These are phyloP conservation scores for Akanthomyces uredinophilus DNA, from an alignment of 2,329 filamentous ascomycete genomes.

Conservation along the genomic window DNA sequence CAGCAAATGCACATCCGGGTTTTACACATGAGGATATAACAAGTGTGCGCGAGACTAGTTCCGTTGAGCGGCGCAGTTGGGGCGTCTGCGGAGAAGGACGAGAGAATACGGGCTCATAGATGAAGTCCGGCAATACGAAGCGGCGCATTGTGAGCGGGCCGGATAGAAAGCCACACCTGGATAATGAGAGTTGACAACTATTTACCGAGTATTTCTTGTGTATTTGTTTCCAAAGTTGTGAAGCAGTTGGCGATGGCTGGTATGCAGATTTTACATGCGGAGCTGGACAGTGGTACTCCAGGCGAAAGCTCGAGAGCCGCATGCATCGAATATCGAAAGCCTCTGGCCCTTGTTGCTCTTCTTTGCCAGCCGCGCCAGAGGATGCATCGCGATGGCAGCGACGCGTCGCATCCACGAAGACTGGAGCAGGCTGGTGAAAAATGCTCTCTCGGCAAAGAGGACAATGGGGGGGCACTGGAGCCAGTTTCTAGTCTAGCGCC, in stretches of 20 bases:
- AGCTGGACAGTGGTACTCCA: background rate
- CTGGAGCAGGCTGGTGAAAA: background rate
- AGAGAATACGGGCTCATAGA: background rate
- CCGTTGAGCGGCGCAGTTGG: background rate
- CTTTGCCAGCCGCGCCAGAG: background rate
- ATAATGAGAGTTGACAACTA: background rate
- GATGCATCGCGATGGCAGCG: background rate
- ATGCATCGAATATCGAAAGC: background rate
- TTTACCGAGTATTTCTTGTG: background rate
- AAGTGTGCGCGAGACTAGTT: background rate
- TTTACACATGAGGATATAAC: background rate
- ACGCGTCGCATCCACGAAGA: background rate
- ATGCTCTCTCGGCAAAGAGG: background rate
- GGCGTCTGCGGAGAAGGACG: background rate
- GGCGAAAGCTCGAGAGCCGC: background rate
- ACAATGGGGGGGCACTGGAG: background rate
- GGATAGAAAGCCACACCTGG: background rate
- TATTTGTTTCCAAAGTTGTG: background rate
- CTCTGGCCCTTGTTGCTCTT: background rate
- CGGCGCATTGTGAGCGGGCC: background rate
- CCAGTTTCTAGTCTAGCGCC: background rate
- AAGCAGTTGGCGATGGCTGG: background rate
- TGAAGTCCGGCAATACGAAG: background rate
- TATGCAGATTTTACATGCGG: too few species aligned
- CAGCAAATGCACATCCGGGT: background rate